Conservation (phyloP, 345 rosid genomes). For the Rhodamnia argentea region DNA sequence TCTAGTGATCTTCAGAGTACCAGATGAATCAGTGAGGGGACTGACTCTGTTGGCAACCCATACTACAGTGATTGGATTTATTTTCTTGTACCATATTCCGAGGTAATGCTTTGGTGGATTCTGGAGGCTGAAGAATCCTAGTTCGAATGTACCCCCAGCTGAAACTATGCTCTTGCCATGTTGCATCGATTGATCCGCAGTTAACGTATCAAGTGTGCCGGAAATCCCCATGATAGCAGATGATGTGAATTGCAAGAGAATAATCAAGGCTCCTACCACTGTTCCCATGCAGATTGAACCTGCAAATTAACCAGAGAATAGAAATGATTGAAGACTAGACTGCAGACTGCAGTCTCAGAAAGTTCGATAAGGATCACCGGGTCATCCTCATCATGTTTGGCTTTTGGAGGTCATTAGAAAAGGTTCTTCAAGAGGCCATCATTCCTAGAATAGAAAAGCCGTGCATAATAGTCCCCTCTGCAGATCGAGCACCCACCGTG, state of each 20-base stretch:
- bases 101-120: constrained; percentile 1
- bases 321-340: neutral
- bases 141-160: constrained; percentile 5
- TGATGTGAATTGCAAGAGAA: neutral
- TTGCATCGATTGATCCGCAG: neutral
- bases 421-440: neutral
- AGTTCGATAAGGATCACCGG: neutral
- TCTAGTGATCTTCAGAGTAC: constrained; percentile 1
- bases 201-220: neutral
- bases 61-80: neutral
- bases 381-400: neutral
- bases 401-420: neutral
- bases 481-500: too few species aligned
- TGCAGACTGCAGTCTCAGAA: neutral
- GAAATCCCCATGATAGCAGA: neutral
- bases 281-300: neutral
- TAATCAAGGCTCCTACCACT: neutral
- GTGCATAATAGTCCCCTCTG: neutral
- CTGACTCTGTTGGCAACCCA: constrained; percentile 15
- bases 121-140: constrained; percentile 13
- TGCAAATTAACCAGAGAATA: neutral
- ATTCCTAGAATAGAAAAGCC: neutral
- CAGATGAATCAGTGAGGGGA: neutral
- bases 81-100: constrained; percentile 13
- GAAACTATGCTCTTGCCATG: constrained; percentile 12